A percentile compares a stretch with the other conserved stretches of the same genome.
Conservation (phyloP, 768 basidiomycete species). For the Tremella yokohamensis region DNA sequence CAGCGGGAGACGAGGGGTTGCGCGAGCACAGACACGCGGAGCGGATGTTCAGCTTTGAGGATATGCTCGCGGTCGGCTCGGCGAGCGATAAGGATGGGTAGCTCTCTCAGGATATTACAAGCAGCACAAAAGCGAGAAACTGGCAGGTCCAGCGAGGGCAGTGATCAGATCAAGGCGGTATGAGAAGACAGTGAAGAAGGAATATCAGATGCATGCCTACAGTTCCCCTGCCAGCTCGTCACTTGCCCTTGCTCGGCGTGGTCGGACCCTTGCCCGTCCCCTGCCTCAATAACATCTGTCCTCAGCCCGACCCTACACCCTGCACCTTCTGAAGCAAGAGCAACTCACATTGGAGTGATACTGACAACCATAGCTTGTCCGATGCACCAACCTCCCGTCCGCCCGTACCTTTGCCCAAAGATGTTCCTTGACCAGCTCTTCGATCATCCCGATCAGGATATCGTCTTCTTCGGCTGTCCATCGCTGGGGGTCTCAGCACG, state of each 20-base stretch:
- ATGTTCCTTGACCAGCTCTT: constrained; percentile 18
- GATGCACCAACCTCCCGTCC: constrained; percentile 26
- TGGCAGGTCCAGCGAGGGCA: background rate
- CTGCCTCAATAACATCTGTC: constrained; percentile 3
- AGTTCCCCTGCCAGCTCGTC: background rate
- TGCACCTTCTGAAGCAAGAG: background rate
- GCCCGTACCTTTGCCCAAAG: constrained; percentile 24
- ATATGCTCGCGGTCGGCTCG: constrained; percentile 3
- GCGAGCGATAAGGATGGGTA: background rate
- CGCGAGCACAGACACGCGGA: background rate
- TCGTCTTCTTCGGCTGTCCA: constrained; percentile 28
- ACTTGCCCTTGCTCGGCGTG: too few species aligned
- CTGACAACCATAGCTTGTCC: constrained; percentile 16
- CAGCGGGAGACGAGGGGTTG: background rate
- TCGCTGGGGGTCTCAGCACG: background rate
- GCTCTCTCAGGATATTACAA: background rate
- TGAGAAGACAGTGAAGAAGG: background rate
- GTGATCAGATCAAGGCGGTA: too few species aligned
- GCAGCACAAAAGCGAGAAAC: background rate
- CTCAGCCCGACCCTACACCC: background rate
- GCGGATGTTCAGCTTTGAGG: constrained; percentile 7
- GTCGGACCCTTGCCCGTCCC: background rate
- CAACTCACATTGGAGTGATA: constrained; percentile 23
- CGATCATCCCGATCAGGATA: constrained; percentile 20
- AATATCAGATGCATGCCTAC: background rate